phyloP scores from a whole-genome alignment of 2,329 filamentous ascomycete genomes.

The Lanzia echinophila region DNA sequence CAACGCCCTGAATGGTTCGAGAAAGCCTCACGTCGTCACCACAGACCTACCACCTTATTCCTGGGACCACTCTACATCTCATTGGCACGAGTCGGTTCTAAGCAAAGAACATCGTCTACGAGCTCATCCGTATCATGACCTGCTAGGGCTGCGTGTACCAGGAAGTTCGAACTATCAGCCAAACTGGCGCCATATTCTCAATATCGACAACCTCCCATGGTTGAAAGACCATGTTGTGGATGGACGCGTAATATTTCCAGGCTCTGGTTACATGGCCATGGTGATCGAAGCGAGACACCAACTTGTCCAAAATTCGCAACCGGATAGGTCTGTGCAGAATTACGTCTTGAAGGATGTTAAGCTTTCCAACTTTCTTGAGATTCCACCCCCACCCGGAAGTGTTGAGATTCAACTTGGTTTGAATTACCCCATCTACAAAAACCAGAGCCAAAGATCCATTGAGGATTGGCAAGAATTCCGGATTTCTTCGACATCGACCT shows the following conservation, averaged over 20 bases:
- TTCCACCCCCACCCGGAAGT: constrained; percentile 21
- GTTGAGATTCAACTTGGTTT: constrained; percentile 15
- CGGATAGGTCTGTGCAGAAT: background rate
- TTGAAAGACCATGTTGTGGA: constrained; percentile 42
- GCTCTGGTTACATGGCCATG: constrained; percentile 27
- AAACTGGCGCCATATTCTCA: background rate
- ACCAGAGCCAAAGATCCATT: background rate
- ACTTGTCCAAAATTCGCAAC: background rate
- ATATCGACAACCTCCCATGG: background rate
- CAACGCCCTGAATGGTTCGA: constrained; percentile 36
- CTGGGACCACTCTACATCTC: constrained; percentile 45
- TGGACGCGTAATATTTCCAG: constrained; percentile 28
- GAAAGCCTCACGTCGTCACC: background rate
- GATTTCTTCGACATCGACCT: background rate
- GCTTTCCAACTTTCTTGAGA: constrained; percentile 20
- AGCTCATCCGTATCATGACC: background rate
- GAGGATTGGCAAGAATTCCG: background rate
- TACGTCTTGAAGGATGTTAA: constrained; percentile 19
- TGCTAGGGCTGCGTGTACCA: background rate
- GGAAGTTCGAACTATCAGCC: background rate
- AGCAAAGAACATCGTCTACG: constrained; percentile 34
- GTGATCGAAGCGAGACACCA: constrained; percentile 25
- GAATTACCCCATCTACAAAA: background rate
- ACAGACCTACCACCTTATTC: constrained; percentile 42
- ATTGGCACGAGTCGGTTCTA: constrained; percentile 47